Percentiles rank a stretch among this genome's conserved stretches.
phyloP scores from a whole-genome alignment of 2,329 filamentous ascomycete genomes.

The Gremmenia infestans region DNA sequence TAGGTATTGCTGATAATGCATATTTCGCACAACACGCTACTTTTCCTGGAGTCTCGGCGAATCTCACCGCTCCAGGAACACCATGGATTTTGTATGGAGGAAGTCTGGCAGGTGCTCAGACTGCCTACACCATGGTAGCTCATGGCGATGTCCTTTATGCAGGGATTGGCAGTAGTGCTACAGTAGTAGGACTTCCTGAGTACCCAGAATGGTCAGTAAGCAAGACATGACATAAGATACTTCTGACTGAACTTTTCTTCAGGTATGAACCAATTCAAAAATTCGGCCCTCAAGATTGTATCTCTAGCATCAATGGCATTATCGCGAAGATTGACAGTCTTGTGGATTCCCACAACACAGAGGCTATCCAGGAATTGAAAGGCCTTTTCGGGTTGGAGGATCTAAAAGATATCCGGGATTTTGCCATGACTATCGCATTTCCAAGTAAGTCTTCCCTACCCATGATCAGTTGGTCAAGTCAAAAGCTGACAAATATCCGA shows the following conservation, averaged over 20 bases:
- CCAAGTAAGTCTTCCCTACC: constrained; percentile 27
- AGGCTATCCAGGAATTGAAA: constrained; percentile 42
- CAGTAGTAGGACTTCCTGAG: constrained; percentile 36
- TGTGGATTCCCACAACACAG: constrained; percentile 37
- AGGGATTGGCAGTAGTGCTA: constrained; percentile 44
- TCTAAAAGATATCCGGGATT: constrained; percentile 42
- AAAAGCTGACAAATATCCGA: neutral
- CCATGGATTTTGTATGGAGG: constrained; percentile 44
- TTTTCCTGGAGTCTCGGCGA: constrained; percentile 39
- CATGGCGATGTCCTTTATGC: constrained; percentile 43
- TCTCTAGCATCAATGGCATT: constrained; percentile 44
- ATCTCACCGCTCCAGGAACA: constrained; percentile 39
- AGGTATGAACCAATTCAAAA: constrained; percentile 43
- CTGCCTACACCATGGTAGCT: constrained; percentile 40
- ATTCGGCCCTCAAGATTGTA: constrained; percentile 44
- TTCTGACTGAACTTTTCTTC: neutral
- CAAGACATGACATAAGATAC: neutral
- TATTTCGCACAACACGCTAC: constrained; percentile 45
- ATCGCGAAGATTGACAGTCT: constrained; percentile 46
- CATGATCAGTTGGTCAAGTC: neutral
- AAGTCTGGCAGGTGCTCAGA: constrained; percentile 39
- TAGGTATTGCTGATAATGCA: constrained; percentile 45
- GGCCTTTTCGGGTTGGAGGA: constrained; percentile 42
- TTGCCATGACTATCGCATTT: constrained; percentile 44
- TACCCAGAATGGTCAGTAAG: constrained; percentile 42